A percentile compares a stretch with the other conserved stretches of the same genome.
These are phyloP conservation scores for Leccinum disarticulatum DNA, from an alignment of 768 basidiomycete species.

Conservation along the genomic window DNA sequence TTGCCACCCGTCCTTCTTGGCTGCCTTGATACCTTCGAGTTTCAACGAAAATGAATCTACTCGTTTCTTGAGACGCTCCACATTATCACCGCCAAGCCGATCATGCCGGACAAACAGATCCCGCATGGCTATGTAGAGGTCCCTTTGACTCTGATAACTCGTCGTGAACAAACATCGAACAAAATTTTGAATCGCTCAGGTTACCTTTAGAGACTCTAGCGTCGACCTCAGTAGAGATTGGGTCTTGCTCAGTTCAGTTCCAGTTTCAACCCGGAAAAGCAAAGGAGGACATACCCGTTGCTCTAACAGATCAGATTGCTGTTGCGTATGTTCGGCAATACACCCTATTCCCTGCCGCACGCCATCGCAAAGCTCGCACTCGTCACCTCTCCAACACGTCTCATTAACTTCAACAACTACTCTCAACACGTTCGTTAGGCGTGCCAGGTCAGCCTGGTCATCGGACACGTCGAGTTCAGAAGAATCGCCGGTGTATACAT, in stretches of 20 bases:
- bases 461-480: constrained; percentile 31
- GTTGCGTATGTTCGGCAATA: constrained; percentile 66
- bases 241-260: constrained; percentile 44
- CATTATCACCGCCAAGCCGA: constrained; percentile 84
- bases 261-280: neutral
- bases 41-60: constrained; percentile 75
- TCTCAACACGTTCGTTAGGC: constrained; percentile 79
- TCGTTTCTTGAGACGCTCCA: constrained; percentile 84
- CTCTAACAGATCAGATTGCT: constrained; percentile 73
- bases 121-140: constrained; percentile 83
- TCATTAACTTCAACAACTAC: constrained; percentile 77
- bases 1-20: constrained; percentile 81
- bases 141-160: constrained; percentile 62
- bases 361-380: constrained; percentile 77
- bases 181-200: neutral
- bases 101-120: constrained; percentile 88
- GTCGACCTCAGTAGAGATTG: constrained; percentile 63
- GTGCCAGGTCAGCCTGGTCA: constrained; percentile 76
- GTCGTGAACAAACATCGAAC: constrained; percentile 11
- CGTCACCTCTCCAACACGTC: constrained; percentile 80
- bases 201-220: constrained; percentile 75
- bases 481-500: constrained; percentile 9
- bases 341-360: constrained; percentile 69
- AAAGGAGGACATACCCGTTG: constrained; percentile 51
- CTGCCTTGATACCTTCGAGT: constrained; percentile 68